These are phyloP conservation scores for Inosperma sp. DNA, from an alignment of 768 basidiomycete genomes.

Conservation along the genomic window DNA sequence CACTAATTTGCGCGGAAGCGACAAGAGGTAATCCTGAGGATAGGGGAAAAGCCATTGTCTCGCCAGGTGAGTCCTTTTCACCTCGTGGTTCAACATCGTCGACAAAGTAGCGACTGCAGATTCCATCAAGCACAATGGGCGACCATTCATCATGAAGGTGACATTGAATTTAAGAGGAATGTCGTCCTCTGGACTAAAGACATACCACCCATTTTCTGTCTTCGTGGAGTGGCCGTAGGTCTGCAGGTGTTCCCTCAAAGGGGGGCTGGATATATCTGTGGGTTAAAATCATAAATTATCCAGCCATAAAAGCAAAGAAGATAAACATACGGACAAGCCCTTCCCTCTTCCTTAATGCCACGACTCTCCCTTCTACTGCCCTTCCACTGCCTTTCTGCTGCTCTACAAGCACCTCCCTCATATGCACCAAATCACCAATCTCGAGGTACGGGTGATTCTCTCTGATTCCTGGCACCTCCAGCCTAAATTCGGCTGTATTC, in stretches of 20 bases:
- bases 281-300: not conserved
- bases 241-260: slow-evolving; percentile 39
- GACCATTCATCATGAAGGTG: slow-evolving; percentile 44
- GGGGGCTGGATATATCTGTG: slow-evolving; percentile 40
- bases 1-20: slow-evolving; percentile 20
- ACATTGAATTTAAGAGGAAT: slow-evolving; percentile 44
- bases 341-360: slow-evolving; percentile 40
- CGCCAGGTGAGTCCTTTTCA: slow-evolving; percentile 26
- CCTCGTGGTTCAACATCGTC: slow-evolving; percentile 17
- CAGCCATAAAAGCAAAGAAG: not conserved
- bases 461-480: slow-evolving; percentile 38
- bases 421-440: slow-evolving; percentile 41
- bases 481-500: slow-evolving; percentile 35
- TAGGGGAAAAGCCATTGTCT: slow-evolving; percentile 46
- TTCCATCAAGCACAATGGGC: slow-evolving; percentile 41
- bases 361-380: slow-evolving; percentile 45
- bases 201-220: slow-evolving; percentile 21
- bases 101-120: slow-evolving; percentile 31
- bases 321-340: slow-evolving; percentile 41
- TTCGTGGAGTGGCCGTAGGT: slow-evolving; percentile 27
- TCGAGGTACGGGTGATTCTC: slow-evolving; percentile 41
- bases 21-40: slow-evolving; percentile 25
- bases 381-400: slow-evolving; percentile 30
- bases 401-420: slow-evolving; percentile 37
- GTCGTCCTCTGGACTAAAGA: slow-evolving; percentile 31